phyloP scores from a whole-genome alignment of 1,139 yeast genomes.

The Yamadazyma mexicana region DNA sequence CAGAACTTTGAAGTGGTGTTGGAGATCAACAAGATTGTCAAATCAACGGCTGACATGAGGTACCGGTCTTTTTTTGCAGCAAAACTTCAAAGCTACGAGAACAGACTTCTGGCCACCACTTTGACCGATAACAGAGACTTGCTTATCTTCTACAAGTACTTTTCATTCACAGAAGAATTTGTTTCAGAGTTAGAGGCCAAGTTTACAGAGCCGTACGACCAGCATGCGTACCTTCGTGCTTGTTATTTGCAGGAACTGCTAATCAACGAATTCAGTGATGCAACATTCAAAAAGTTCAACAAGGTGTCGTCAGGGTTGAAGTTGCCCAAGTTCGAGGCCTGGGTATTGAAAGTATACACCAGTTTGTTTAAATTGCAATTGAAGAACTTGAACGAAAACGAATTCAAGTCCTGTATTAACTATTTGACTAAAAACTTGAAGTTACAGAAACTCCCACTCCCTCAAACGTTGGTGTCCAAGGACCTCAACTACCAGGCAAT shows the following conservation, averaged over 20 bases:
- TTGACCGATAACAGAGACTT: slow-evolving; percentile 51
- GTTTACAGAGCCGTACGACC: slow-evolving; percentile 7
- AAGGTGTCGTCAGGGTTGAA: slow-evolving; percentile 21
- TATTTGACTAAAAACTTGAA: slow-evolving; percentile 33
- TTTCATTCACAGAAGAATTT: slow-evolving; percentile 15
- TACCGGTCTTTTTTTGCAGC: slow-evolving; percentile 28
- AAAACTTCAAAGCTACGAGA: slow-evolving; percentile 9
- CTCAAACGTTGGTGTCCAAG: slow-evolving; percentile 12
- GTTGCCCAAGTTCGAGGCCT: slow-evolving; percentile 20
- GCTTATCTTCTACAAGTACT: slow-evolving; percentile 46
- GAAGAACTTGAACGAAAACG: slow-evolving; percentile 21
- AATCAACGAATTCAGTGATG: slow-evolving; percentile 18
- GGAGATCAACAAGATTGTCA: slow-evolving; percentile 35
- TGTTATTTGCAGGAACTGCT: slow-evolving; percentile 28
- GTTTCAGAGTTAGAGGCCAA: slow-evolving; percentile 12
- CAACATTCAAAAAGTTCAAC: slow-evolving; percentile 23
- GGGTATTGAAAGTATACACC: slow-evolving; percentile 26
- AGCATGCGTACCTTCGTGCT: slow-evolving; percentile 19
- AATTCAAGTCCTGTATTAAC: slow-evolving; percentile 27
- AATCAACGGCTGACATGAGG: slow-evolving; percentile 36
- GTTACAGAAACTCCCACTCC: slow-evolving; percentile 21
- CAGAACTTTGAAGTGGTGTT: slow-evolving; percentile 34
- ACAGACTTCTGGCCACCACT: slow-evolving; percentile 12
- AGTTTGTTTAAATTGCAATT: slow-evolving; percentile 23
- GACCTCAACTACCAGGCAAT: slow-evolving; percentile 25